These are phyloP conservation scores for Penicillium hordei DNA, from an alignment of 2,329 filamentous ascomycete genomes.

Conservation along the genomic window DNA sequence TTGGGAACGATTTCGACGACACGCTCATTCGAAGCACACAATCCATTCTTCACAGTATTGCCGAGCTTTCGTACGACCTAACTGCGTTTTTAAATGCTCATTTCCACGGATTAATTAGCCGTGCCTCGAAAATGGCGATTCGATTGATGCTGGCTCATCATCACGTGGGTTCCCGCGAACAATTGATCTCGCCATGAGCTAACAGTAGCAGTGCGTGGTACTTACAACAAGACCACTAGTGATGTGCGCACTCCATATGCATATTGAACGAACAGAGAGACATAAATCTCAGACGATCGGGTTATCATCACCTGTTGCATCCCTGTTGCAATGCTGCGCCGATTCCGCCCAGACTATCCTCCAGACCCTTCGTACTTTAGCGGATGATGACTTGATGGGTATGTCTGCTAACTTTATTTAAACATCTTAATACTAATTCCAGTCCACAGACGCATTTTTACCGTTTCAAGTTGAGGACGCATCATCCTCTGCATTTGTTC, in stretches of 20 bases:
- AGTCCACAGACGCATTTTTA: conserved; percentile 36
- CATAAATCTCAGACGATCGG: conserved; percentile 19
- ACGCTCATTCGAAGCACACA: conserved; percentile 27
- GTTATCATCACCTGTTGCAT: conserved; percentile 19
- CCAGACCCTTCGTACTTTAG: conserved; percentile 25
- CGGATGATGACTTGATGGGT: conserved; percentile 27
- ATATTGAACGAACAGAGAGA: conserved; percentile 24
- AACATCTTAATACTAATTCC: background rate
- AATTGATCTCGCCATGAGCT: background rate
- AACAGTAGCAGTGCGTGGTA: conserved; percentile 23
- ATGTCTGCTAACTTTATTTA: background rate
- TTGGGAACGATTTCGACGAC: conserved; percentile 25
- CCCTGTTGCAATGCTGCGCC: conserved; percentile 28
- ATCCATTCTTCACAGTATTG: conserved; percentile 28
- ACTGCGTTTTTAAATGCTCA: conserved; percentile 24
- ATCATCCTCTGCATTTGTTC: conserved; percentile 44
- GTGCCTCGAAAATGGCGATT: conserved; percentile 29
- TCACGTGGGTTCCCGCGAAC: conserved; percentile 18
- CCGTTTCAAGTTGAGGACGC: conserved; percentile 47
- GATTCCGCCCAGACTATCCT: conserved; percentile 29
- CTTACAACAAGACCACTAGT: conserved; percentile 29
- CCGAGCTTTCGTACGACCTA: conserved; percentile 27
- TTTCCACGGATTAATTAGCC: conserved; percentile 27
- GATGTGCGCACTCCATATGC: conserved; percentile 30
- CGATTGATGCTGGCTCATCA: conserved; percentile 30